These are phyloP conservation scores for Neostapfia colusana DNA, from an alignment of 176 grass and related monocot genomes.

Conservation along the genomic window DNA sequence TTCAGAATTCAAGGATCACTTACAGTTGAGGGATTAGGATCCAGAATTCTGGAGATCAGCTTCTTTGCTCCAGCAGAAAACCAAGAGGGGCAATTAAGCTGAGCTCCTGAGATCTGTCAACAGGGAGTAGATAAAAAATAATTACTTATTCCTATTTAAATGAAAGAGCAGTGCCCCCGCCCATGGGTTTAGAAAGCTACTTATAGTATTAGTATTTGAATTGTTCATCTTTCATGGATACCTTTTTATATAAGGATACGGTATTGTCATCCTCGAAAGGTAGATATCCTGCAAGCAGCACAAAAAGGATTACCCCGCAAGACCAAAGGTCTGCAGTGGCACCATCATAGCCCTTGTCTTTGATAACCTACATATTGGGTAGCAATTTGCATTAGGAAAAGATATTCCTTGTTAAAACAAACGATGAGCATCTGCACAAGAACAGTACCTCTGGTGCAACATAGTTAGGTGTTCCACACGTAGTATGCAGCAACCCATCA, in stretches of 20 bases:
- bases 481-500: slow-evolving; percentile 85
- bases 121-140: slow-evolving; percentile 13
- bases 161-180: neutral
- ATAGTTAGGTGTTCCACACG: slow-evolving; percentile 89
- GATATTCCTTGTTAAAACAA: neutral
- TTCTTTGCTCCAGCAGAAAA: slow-evolving; percentile 75
- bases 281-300: slow-evolving; percentile 76
- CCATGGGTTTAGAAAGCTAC: neutral
- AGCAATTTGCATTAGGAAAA: slow-evolving; percentile 1
- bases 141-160: neutral
- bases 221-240: slow-evolving; percentile 5
- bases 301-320: slow-evolving; percentile 91
- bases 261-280: slow-evolving; percentile 87
- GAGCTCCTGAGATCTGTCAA: slow-evolving; percentile 67
- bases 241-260: slow-evolving; percentile 70
- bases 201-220: neutral
- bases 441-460: slow-evolving; percentile 74
- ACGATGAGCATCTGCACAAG: neutral
- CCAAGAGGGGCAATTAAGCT: slow-evolving; percentile 79
- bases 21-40: slow-evolving; percentile 80
- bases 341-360: slow-evolving; percentile 90
- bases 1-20: slow-evolving; percentile 31
- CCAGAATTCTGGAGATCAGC: slow-evolving; percentile 66
- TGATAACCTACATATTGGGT: slow-evolving; percentile 57
- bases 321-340: slow-evolving; percentile 89